These are phyloP conservation scores for Plantago elongata DNA, from an alignment of 257 asterid genomes.

Conservation along the genomic window DNA sequence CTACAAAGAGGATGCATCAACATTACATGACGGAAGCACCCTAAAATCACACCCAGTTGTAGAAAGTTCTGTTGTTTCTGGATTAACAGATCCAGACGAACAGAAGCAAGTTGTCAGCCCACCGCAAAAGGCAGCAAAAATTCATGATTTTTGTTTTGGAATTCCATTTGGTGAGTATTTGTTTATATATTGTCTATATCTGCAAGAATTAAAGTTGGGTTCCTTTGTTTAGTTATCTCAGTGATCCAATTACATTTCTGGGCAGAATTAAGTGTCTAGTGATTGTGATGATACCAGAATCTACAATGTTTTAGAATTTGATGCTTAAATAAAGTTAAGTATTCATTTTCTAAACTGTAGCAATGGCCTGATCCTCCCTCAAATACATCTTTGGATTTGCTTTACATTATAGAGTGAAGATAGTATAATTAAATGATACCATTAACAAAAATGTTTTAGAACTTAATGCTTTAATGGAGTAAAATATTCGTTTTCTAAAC, in stretches of 20 bases:
- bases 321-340: not conserved
- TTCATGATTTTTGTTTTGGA: slow-evolving; percentile 91
- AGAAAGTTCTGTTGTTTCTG: slow-evolving; percentile 30
- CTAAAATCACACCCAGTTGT: slow-evolving; percentile 28
- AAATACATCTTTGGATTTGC: not conserved
- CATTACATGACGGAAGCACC: slow-evolving; percentile 43
- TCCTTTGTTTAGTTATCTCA: slow-evolving; percentile 13
- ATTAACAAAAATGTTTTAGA: not conserved
- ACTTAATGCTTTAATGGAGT: not conserved
- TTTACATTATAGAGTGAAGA: not conserved
- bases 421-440: not conserved
- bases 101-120: slow-evolving; percentile 33
- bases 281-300: not conserved
- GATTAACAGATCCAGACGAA: slow-evolving; percentile 31
- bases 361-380: not conserved
- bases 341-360: not conserved
- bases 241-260: not conserved
- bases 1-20: slow-evolving; percentile 41
- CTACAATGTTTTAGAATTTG: not conserved
- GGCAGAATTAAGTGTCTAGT: not conserved
- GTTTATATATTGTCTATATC: slow-evolving; percentile 5
- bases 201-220: not conserved
- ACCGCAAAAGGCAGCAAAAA: slow-evolving; percentile 64
- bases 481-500: not conserved
- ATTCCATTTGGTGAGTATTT: slow-evolving; percentile 78